Conservation (phyloP, 495 filamentous ascomycete species). For the Penicillium egyptiacum region DNA sequence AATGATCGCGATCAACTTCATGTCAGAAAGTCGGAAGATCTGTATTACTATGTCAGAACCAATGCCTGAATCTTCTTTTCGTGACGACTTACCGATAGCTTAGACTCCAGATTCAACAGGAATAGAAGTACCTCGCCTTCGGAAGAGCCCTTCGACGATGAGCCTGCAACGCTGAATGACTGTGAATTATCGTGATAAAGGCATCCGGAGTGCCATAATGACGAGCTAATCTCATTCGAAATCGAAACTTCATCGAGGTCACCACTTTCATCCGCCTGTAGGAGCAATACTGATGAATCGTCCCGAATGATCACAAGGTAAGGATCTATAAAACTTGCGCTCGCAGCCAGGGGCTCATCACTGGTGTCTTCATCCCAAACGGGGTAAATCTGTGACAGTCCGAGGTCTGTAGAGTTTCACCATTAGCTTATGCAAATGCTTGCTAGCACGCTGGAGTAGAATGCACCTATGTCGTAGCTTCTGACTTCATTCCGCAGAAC, state of each 20-base stretch:
- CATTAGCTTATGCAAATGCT: constrained; percentile 11
- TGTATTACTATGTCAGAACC: constrained; percentile 16
- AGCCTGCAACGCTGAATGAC: constrained; percentile 47
- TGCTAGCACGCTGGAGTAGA: neutral
- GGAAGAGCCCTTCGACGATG: constrained; percentile 43
- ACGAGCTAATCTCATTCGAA: constrained; percentile 51
- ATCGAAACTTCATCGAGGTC: constrained; percentile 82
- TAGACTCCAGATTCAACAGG: constrained; percentile 66
- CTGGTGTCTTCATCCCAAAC: constrained; percentile 85
- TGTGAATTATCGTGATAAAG: constrained; percentile 68
- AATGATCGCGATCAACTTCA: constrained; percentile 36
- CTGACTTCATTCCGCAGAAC: constrained; percentile 79
- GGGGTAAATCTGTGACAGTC: constrained; percentile 83
- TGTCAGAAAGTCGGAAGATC: constrained; percentile 46
- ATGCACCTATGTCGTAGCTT: constrained; percentile 82
- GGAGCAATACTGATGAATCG: constrained; percentile 72
- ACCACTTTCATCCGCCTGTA: constrained; percentile 71
- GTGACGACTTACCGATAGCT: constrained; percentile 63
- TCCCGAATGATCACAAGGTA: constrained; percentile 84
- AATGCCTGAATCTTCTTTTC: neutral
- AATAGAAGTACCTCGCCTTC: constrained; percentile 64
- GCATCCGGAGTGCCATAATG: constrained; percentile 77
- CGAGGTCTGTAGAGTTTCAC: constrained; percentile 59
- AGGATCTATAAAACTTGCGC: constrained; percentile 83
- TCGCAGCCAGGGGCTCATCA: constrained; percentile 70